Evolutionary conservation across 2,329 filamentous ascomycete species (phyloP).

Genomic region (Fusarium verrucosum): DNA sequence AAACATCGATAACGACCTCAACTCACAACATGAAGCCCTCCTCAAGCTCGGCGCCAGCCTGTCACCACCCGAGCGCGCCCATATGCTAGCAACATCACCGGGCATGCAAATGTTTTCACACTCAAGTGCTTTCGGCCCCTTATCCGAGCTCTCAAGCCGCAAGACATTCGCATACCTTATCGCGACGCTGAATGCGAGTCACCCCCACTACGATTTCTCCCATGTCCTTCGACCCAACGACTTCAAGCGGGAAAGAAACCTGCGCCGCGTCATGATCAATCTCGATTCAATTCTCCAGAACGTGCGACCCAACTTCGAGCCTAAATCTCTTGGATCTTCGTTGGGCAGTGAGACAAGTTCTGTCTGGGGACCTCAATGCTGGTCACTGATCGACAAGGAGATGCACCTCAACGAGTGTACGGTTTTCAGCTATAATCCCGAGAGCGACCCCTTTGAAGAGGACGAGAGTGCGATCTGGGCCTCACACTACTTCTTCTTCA

Average conservation of each 20-base stretch:
- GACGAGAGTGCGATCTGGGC: constrained; percentile 96
- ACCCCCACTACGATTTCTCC: constrained; percentile 93
- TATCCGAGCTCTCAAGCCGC: constrained; percentile 87
- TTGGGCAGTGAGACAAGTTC: constrained; percentile 61
- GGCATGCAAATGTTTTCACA: constrained; percentile 71
- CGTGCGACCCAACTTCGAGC: constrained; percentile 72
- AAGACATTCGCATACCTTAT: constrained; percentile 96
- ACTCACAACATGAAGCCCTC: constrained; percentile 89
- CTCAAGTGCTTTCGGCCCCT: constrained; percentile 89
- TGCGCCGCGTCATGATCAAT: constrained; percentile 84
- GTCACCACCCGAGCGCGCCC: constrained; percentile 80
- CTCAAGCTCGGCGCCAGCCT: constrained; percentile 87
- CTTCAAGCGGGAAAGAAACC: constrained; percentile 83
- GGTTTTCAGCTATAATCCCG: constrained; percentile 88
- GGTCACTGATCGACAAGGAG: constrained; percentile 91
- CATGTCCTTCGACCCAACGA: constrained; percentile 88
- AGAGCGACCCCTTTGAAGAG: constrained; percentile 89
- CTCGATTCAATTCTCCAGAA: constrained; percentile 90
- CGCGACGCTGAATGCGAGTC: constrained; percentile 93
- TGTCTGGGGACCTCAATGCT: constrained; percentile 89
- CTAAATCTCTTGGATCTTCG: constrained; percentile 54
- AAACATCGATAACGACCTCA: constrained; percentile 89
- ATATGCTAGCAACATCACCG: constrained; percentile 74
- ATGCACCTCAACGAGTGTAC: constrained; percentile 92
- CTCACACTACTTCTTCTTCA: constrained; percentile 97